These are phyloP conservation scores for Aspergillus flavus DNA, from an alignment of 2,329 filamentous ascomycete species.

Conservation along the genomic window DNA sequence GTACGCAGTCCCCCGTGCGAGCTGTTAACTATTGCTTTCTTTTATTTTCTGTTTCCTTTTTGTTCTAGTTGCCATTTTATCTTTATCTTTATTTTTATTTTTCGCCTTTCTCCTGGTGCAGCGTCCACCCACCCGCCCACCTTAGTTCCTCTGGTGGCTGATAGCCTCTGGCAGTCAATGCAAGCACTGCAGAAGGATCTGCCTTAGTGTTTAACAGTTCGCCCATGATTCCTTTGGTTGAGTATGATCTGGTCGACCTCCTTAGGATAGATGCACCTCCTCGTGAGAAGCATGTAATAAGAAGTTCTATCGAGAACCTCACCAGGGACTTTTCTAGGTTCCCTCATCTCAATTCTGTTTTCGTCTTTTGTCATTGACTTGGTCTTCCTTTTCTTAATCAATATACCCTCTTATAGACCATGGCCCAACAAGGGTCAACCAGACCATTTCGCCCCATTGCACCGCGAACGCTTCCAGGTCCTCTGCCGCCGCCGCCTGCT, in stretches of 20 bases:
- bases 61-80: conserved; percentile 3
- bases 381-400: background rate
- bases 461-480: conserved; percentile 28
- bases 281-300: conserved; percentile 16
- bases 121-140: conserved; percentile 4
- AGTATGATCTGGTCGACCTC: conserved; percentile 11
- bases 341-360: conserved; percentile 7
- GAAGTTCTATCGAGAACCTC: background rate
- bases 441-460: conserved; percentile 36
- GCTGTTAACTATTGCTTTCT: conserved; percentile 3
- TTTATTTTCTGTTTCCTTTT: conserved; percentile 7
- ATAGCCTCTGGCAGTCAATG: conserved; percentile 1
- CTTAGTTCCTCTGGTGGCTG: background rate
- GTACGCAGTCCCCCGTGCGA: conserved; percentile 1
- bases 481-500: conserved; percentile 20
- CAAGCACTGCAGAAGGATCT: conserved; percentile 4
- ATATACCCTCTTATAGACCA: conserved; percentile 18
- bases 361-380: conserved; percentile 6
- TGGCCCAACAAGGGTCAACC: conserved; percentile 30
- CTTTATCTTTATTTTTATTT: conserved; percentile 2
- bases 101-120: conserved; percentile 10
- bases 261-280: conserved; percentile 18
- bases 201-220: conserved; percentile 6
- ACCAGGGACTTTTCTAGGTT: background rate
- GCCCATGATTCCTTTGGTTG: background rate